Base-by-base conservation (phyloP, 164 flowering plant species). In the Vitis amurensis region DNA sequence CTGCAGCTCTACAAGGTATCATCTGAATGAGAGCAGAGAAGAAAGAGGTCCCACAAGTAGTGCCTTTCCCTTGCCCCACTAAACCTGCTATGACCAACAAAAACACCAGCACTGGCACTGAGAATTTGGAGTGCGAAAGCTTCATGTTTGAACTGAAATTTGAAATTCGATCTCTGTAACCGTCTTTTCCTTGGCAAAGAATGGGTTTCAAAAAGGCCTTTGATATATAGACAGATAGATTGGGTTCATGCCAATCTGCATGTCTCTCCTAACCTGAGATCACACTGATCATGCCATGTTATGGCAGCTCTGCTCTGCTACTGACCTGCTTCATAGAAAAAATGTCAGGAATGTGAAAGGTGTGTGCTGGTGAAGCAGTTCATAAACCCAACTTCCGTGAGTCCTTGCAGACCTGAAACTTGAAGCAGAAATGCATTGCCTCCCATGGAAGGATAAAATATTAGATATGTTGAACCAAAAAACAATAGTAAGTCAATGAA, bases 1-100 rank as follows among this genome's bases (percentile, higher is more conserved):
- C 93, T 8, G 99, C 83, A 49, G 87, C 80, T 77, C 91, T 76
- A 73, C 99, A 94, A n/a, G 99, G 98, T 59, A 89, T 86, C 62
- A 94, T 80, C 83, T 91, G 88, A 52, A 92, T 81, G 5, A 94
- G 84, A 9, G 97, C 80, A 2, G 91, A 76, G 77, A 92, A 86
- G 85, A 92, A 94, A 17, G 98, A 86, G 73, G 79, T 84, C n/a
- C 77, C 67, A 69, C 97, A 94, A 7, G 75, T 71, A 47, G 67
- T 81, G 15, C 76, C 77, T 17, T 68, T 64, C 30, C 84, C 81
- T 62, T 72, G 79, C 57, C 74, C 68, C 70, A 70, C 79, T 71
- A 78, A 61, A 52, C 77, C 51, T 58, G 77, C 77, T 73, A 80
- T 50, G 1, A 67, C 56, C 68, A 83, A 67, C 67, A 81, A 47